Percentiles rank a stretch among this genome's conserved stretches.
These are phyloP conservation scores for Chlamydomonas reinhardtii DNA, from an alignment of 163 green algal genomes.

Conservation along the genomic window DNA sequence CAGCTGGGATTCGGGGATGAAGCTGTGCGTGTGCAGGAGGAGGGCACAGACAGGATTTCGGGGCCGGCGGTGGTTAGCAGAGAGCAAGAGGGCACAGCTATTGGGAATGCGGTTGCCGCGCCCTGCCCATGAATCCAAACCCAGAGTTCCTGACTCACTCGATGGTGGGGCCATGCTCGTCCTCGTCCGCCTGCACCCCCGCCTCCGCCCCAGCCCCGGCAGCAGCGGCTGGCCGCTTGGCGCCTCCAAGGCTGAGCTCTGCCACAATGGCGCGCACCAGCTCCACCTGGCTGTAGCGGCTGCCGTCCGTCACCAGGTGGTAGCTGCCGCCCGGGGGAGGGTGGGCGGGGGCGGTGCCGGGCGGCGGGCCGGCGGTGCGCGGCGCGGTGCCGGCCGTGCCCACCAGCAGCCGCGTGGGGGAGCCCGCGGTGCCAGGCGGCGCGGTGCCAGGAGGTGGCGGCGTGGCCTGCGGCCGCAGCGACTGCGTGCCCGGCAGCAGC, in stretches of 20 bases:
- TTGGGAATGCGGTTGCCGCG: too few relatives aligned
- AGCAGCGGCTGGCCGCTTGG: too few relatives aligned
- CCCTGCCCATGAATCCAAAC: too few relatives aligned
- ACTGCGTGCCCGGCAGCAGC: too few relatives aligned
- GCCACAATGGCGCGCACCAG: slow-evolving; percentile 47
- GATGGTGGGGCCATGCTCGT: neutral
- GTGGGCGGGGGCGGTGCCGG: neutral
- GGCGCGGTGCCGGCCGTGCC: neutral
- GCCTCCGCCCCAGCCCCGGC: too few relatives aligned
- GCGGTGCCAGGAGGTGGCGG: neutral
- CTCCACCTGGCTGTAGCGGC: slow-evolving; percentile 41
- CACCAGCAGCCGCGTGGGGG: neutral
- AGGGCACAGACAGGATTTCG: too few relatives aligned
- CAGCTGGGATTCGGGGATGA: slow-evolving; percentile 17
- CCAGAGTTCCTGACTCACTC: neutral
- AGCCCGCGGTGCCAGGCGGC: neutral
- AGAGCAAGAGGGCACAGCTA: too few relatives aligned
- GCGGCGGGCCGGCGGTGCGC: neutral
- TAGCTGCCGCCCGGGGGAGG: slow-evolving; percentile 22
- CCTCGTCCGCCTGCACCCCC: neutral
- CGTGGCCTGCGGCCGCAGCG: too few relatives aligned
- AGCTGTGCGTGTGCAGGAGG: neutral
- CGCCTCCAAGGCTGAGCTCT: slow-evolving; percentile 1
- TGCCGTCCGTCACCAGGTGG: slow-evolving; percentile 56
- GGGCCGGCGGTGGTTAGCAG: too few relatives aligned